Conservation (phyloP, 2,329 filamentous ascomycete genomes). For the Hypoxylon sp. region DNA sequence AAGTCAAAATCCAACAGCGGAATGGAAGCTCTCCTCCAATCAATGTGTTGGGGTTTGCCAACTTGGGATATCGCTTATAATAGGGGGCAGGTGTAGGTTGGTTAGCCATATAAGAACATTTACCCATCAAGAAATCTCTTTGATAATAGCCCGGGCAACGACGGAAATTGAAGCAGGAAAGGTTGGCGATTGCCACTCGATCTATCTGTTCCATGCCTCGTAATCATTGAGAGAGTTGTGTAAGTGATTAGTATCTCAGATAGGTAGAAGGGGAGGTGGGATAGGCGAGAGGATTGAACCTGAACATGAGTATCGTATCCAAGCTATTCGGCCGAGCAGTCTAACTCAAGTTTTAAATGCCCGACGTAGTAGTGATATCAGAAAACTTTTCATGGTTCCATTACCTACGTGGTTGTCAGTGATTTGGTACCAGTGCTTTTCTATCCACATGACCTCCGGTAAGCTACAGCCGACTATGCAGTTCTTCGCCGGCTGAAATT, state of each 20-base stretch:
- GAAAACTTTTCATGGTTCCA: constrained; percentile 24
- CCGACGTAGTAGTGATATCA: constrained; percentile 37
- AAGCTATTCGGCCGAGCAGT: constrained; percentile 10
- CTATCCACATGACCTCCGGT: constrained; percentile 30
- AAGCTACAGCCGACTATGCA: constrained; percentile 35
- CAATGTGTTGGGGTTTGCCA: not conserved
- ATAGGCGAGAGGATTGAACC: constrained; percentile 1
- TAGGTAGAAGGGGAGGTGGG: not conserved
- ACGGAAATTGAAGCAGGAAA: not conserved
- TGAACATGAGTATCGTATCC: not conserved
- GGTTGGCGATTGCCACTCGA: not conserved
- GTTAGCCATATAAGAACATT: not conserved
- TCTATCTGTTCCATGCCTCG: not conserved
- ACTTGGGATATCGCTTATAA: constrained; percentile 13
- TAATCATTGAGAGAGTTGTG: not conserved
- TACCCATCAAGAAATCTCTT: not conserved
- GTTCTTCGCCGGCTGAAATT: constrained; percentile 16
- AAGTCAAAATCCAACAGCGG: constrained; percentile 11
- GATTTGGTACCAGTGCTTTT: constrained; percentile 38
- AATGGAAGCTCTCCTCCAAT: constrained; percentile 7
- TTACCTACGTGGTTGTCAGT: constrained; percentile 39
- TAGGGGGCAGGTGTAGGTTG: constrained; percentile 9
- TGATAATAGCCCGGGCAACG: not conserved
- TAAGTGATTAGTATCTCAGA: not conserved
- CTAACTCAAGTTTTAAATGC: constrained; percentile 22